A percentile compares a stretch with the other conserved stretches of the same genome.
These are phyloP conservation scores for Boletellus ananas DNA, from an alignment of 768 basidiomycete genomes.

Conservation along the genomic window DNA sequence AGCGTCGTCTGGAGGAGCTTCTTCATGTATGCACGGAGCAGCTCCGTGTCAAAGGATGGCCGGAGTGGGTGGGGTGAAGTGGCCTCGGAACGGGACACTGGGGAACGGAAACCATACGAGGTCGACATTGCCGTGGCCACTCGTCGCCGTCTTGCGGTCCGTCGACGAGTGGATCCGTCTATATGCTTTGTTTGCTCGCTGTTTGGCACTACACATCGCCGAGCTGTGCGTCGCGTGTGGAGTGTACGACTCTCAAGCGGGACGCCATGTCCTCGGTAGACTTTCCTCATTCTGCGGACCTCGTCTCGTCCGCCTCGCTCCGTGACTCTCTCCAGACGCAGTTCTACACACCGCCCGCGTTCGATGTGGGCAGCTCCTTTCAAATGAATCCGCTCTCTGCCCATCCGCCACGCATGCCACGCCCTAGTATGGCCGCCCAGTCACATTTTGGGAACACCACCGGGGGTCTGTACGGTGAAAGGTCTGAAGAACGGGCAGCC, in stretches of 20 bases:
- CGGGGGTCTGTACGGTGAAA: conserved; percentile 39
- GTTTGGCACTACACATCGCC: conserved; percentile 15
- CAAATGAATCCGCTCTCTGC: conserved; percentile 80
- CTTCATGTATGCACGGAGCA: conserved; percentile 77
- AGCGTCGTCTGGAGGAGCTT: conserved; percentile 71
- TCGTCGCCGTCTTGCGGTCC: neutral
- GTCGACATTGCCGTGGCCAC: conserved; percentile 18
- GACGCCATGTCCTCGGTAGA: conserved; percentile 60
- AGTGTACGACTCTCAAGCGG: neutral
- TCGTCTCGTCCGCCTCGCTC: conserved; percentile 37
- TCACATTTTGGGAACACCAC: conserved; percentile 23
- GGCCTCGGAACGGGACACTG: conserved; percentile 57
- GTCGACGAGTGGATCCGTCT: neutral
- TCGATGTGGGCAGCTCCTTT: conserved; percentile 59
- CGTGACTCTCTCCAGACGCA: conserved; percentile 39
- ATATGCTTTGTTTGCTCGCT: conserved; percentile 23
- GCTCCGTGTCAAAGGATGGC: conserved; percentile 63
- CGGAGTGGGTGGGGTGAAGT: conserved; percentile 46
- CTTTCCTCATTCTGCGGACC: conserved; percentile 46
- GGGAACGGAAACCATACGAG: conserved; percentile 51
- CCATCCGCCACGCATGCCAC: conserved; percentile 76
- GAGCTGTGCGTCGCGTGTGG: too few species aligned
- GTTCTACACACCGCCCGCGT: conserved; percentile 52
- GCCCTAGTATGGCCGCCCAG: conserved; percentile 29
- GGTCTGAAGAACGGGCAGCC: conserved; percentile 35